These are phyloP conservation scores for Carallia pectinifolia DNA, from an alignment of 345 rosid genomes.

Conservation along the genomic window DNA sequence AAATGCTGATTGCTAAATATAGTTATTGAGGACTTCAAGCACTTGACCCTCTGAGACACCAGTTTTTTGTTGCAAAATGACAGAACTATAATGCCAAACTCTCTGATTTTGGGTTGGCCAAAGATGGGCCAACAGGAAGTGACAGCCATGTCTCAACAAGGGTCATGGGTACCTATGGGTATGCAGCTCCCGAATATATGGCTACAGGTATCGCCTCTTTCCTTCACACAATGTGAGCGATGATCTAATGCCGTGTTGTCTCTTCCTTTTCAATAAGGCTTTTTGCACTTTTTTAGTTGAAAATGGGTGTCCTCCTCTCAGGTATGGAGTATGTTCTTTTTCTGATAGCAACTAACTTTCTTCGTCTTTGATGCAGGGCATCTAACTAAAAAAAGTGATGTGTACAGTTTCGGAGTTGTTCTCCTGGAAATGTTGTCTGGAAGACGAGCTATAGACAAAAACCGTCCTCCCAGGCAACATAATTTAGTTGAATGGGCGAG, in stretches of 20 bases:
- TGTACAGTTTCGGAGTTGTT: conserved; percentile 36
- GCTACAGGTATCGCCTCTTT: conserved; percentile 26
- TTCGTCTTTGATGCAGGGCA: conserved; percentile 24
- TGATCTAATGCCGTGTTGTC: neutral
- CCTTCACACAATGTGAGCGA: too few relatives aligned
- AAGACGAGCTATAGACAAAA: conserved; percentile 32
- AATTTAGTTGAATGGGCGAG: conserved; percentile 35
- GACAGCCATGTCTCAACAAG: conserved; percentile 35
- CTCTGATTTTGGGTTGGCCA: conserved; percentile 38
- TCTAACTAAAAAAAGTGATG: conserved; percentile 28
- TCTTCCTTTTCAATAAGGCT: too few relatives aligned
- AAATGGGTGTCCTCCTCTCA: neutral
- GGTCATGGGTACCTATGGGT: conserved; percentile 37
- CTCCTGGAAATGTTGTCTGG: conserved; percentile 33
- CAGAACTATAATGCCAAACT: conserved; percentile 33
- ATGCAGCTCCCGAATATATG: conserved; percentile 39
- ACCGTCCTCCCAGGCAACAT: conserved; percentile 28
- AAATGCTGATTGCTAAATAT: neutral
- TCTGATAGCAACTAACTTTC: neutral
- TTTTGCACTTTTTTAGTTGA: neutral
- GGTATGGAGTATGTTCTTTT: neutral
- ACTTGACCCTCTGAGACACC: neutral
- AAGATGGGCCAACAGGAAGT: conserved; percentile 34
- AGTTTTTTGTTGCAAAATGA: neutral
- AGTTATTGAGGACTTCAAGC: neutral